Percentiles rank a stretch among this genome's conserved stretches.
Conservation (phyloP, 2,329 filamentous ascomycete species). For the Endocalyx cinctus region DNA sequence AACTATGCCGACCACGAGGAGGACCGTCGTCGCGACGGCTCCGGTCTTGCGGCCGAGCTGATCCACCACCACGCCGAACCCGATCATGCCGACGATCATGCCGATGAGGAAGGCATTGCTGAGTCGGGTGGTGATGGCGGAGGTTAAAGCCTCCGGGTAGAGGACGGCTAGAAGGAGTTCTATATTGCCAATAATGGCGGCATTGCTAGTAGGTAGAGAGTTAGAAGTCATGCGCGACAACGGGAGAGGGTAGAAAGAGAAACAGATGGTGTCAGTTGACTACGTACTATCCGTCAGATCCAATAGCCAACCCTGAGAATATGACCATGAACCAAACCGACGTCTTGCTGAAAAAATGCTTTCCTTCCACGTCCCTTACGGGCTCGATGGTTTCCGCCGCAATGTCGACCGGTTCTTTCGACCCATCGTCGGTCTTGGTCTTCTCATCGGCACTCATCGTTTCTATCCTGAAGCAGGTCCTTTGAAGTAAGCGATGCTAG, state of each 20-base stretch:
- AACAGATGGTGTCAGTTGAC: too few species aligned
- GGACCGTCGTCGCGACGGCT: slow-evolving; percentile 39
- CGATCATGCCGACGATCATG: slow-evolving; percentile 51
- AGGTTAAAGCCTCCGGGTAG: slow-evolving; percentile 38
- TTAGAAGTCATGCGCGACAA: not conserved
- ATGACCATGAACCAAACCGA: slow-evolving; percentile 40
- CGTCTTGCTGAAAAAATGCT: slow-evolving; percentile 31
- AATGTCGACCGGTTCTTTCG: slow-evolving; percentile 1
- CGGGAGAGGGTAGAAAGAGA: too few species aligned
- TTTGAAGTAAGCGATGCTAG: too few species aligned
- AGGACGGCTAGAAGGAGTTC: slow-evolving; percentile 35
- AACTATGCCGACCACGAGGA: slow-evolving; percentile 42
- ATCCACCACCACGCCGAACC: slow-evolving; percentile 47
- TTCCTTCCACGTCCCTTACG: not conserved
- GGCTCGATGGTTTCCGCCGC: slow-evolving; percentile 2
- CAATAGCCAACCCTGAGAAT: slow-evolving; percentile 41
- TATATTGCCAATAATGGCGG: slow-evolving; percentile 40
- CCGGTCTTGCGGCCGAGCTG: slow-evolving; percentile 45
- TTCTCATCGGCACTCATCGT: too few species aligned
- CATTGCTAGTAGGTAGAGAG: slow-evolving; percentile 28
- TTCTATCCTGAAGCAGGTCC: too few species aligned
- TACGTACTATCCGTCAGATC: slow-evolving; percentile 39
- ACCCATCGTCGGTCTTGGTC: slow-evolving; percentile 1
- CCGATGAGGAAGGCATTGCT: slow-evolving; percentile 53
- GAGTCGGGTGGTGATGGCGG: slow-evolving; percentile 43